A percentile compares a stretch with the other conserved stretches of the same genome.
Evolutionary conservation across 257 asterid genomes (phyloP).

Genomic region (Plantago ovata): DNA sequence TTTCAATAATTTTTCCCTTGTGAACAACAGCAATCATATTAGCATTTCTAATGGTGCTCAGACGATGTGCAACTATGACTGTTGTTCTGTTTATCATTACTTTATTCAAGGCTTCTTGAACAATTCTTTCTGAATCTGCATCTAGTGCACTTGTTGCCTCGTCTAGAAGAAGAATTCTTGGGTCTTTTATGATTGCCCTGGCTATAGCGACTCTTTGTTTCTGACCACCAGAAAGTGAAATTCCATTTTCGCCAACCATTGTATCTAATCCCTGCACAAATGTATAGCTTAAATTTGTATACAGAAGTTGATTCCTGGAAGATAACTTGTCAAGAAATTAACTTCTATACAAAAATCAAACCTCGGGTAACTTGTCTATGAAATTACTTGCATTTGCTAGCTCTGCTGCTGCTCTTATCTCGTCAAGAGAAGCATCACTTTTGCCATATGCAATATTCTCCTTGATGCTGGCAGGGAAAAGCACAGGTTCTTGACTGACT

Average conservation of each 20-base stretch:
- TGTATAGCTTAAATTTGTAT: background rate
- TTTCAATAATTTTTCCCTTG: slow-evolving; percentile 38
- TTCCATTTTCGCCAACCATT: slow-evolving; percentile 52
- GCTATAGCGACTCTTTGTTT: slow-evolving; percentile 62
- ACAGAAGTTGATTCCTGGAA: background rate
- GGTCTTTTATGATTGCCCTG: slow-evolving; percentile 50
- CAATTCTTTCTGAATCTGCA: slow-evolving; percentile 45
- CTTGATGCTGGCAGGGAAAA: slow-evolving; percentile 46
- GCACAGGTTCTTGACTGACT: slow-evolving; percentile 64
- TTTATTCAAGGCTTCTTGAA: slow-evolving; percentile 48
- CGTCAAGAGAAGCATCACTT: slow-evolving; percentile 45
- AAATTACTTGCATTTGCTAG: slow-evolving; percentile 49
- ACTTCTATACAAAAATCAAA: background rate
- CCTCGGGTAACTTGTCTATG: slow-evolving; percentile 49
- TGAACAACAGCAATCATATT: slow-evolving; percentile 44
- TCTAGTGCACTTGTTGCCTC: slow-evolving; percentile 70
- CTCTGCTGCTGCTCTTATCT: slow-evolving; percentile 40
- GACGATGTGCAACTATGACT: slow-evolving; percentile 50
- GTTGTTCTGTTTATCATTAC: slow-evolving; percentile 48
- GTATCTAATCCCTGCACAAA: slow-evolving; percentile 48
- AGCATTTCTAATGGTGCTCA: slow-evolving; percentile 47
- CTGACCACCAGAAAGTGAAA: slow-evolving; percentile 55
- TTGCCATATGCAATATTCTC: slow-evolving; percentile 57
- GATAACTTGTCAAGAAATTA: too few species aligned
- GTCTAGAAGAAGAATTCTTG: slow-evolving; percentile 51